phyloP scores from a whole-genome alignment of 1,139 yeast genomes.

The Blastobotrys malaysiensis region DNA sequence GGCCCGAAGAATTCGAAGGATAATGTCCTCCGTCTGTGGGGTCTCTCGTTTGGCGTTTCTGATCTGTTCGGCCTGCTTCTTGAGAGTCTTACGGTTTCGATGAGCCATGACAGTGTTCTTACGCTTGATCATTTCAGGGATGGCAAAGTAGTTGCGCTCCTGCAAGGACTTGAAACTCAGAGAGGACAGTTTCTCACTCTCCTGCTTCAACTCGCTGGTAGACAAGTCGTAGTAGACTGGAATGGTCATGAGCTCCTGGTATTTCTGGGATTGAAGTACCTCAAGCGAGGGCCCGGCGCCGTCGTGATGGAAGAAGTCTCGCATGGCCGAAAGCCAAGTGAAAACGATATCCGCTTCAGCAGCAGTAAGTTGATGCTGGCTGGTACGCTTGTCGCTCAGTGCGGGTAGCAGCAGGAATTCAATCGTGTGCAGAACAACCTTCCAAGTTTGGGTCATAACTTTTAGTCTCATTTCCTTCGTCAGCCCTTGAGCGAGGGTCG shows the following conservation, averaged over 20 bases:
- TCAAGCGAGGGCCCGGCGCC: constrained; percentile 79
- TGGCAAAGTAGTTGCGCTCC: constrained; percentile 31
- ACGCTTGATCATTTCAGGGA: constrained; percentile 56
- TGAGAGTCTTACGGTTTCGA: constrained; percentile 59
- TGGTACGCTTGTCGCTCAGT: constrained; percentile 51
- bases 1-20: constrained; percentile 50
- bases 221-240: constrained; percentile 64
- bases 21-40: constrained; percentile 63
- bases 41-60: constrained; percentile 49
- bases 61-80: constrained; percentile 47
- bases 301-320: constrained; percentile 71
- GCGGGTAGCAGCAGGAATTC: constrained; percentile 70
- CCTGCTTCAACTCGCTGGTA: constrained; percentile 47
- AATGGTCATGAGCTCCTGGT: constrained; percentile 58
- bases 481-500: constrained; percentile 58
- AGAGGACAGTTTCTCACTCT: constrained; percentile 48
- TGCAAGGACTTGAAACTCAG: constrained; percentile 26
- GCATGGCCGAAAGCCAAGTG: constrained; percentile 61
- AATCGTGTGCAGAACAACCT: constrained; percentile 55
- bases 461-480: constrained; percentile 54
- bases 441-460: constrained; percentile 78
- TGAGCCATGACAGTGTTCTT: constrained; percentile 67
- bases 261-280: constrained; percentile 56
- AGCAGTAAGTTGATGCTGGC: constrained; percentile 46
- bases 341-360: constrained; percentile 66